Conservation (phyloP, 306 rosid species). For the Vicia villosa region DNA sequence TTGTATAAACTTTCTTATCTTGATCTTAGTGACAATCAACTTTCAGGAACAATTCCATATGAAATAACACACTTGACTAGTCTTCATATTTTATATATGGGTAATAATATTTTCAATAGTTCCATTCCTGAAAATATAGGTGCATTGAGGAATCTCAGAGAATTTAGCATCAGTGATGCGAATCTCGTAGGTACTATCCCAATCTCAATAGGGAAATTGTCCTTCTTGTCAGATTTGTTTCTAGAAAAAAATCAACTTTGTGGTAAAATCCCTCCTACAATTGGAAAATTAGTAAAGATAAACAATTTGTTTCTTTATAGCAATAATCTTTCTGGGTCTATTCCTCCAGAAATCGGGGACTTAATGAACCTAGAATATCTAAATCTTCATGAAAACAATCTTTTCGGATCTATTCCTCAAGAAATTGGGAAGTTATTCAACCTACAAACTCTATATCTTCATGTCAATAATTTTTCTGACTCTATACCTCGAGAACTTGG, state of each 20-base stretch:
- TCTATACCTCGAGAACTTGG: neutral
- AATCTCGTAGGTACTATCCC: neutral
- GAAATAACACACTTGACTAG: neutral
- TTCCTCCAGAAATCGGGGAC: neutral
- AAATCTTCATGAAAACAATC: neutral
- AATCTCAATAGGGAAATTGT: neutral
- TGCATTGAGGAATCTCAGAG: neutral
- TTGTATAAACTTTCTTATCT: neutral
- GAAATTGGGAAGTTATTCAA: neutral
- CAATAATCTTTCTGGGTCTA: neutral
- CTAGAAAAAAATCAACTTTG: neutral
- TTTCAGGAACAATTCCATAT: neutral
- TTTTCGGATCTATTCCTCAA: neutral
- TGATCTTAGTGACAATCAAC: neutral
- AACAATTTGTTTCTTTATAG: neutral
- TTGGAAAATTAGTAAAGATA: no score
- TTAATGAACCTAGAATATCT: neutral
- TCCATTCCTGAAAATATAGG: neutral
- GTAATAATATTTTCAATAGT: neutral
- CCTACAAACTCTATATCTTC: accelerated
- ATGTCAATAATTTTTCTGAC: neutral
- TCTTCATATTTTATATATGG: neutral
- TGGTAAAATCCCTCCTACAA: no score
- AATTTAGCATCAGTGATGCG: neutral
- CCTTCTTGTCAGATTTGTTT: neutral